phyloP scores from a whole-genome alignment of 73 alveolate species.

The Effrenium voratum region DNA sequence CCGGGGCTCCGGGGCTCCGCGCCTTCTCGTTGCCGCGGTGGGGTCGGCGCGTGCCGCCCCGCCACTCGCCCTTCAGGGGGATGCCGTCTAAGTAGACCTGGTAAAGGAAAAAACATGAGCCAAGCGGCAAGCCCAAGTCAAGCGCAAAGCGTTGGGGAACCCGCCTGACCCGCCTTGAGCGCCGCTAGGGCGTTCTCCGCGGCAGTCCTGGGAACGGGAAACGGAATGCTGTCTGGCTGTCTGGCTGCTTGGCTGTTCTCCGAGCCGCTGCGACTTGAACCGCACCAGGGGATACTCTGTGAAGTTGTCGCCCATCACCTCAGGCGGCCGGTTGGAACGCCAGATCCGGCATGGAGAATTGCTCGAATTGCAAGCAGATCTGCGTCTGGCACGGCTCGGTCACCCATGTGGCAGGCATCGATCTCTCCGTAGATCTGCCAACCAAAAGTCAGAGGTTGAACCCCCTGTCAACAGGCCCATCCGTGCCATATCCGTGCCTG shows the following conservation, averaged over 20 bases:
- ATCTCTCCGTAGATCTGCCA: conserved; percentile 80
- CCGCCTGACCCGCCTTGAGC: conserved; percentile 77
- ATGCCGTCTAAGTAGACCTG: conserved; percentile 86
- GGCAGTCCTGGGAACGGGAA: conserved; percentile 48
- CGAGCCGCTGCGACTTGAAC: conserved; percentile 83
- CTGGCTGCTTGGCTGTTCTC: background rate
- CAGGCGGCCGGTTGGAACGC: background rate
- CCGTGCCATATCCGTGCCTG: conserved; percentile 19
- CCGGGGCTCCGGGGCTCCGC: background rate
- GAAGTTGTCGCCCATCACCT: conserved; percentile 90
- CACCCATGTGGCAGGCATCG: conserved; percentile 92
- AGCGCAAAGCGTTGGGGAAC: background rate
- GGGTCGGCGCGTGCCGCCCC: conserved; percentile 84
- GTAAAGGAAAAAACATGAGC: background rate
- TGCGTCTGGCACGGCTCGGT: conserved; percentile 55
- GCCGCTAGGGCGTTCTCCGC: conserved; percentile 84
- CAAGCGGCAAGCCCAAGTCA: background rate
- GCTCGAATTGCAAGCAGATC: too few relatives aligned
- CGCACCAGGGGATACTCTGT: conserved; percentile 91
- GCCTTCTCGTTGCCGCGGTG: conserved; percentile 62
- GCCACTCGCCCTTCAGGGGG: conserved; percentile 85
- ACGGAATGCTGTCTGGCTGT: background rate
- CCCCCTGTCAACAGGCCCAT: background rate
- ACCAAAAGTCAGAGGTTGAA: background rate
- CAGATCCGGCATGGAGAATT: background rate